phyloP scores from a whole-genome alignment of 352 stramenopile species.

The Phytophthora sp. region DNA sequence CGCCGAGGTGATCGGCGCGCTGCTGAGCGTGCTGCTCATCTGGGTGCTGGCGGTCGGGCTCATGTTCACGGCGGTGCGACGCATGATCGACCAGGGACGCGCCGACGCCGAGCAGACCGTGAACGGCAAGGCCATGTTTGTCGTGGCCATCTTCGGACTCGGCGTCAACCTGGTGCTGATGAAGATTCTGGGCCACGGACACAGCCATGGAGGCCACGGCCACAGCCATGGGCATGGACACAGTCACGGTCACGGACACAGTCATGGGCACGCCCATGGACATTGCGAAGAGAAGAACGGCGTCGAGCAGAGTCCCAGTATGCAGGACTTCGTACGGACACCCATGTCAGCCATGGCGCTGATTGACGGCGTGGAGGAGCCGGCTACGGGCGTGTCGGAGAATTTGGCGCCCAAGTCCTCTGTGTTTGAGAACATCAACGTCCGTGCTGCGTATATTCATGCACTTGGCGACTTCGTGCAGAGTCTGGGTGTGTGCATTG shows the following conservation, averaged over 20 bases:
- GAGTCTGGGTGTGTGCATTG: slow-evolving; percentile 96
- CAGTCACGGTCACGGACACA: slow-evolving; percentile 48
- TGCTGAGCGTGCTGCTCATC: slow-evolving; percentile 95
- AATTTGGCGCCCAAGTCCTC: slow-evolving; percentile 24
- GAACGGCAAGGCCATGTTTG: slow-evolving; percentile 94
- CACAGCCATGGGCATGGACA: slow-evolving; percentile 58
- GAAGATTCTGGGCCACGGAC: slow-evolving; percentile 80
- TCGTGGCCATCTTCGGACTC: slow-evolving; percentile 93
- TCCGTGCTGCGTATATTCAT: slow-evolving; percentile 98
- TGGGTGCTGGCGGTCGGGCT: slow-evolving; percentile 94
- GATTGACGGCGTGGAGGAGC: slow-evolving; percentile 54
- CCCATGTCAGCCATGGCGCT: slow-evolving; percentile 81
- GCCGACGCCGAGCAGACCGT: slow-evolving; percentile 39
- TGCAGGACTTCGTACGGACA: slow-evolving; percentile 58
- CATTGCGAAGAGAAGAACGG: slow-evolving; percentile 26
- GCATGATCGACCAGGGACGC: slow-evolving; percentile 63
- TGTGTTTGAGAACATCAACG: slow-evolving; percentile 92
- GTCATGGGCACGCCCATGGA: slow-evolving; percentile 26
- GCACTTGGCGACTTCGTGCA: slow-evolving; percentile 97
- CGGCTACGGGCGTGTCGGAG: slow-evolving; percentile 1
- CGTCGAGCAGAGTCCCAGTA: slow-evolving; percentile 50
- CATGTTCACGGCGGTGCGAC: slow-evolving; percentile 89
- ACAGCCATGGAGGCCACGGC: slow-evolving; percentile 51
- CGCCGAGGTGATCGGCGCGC: slow-evolving; percentile 95
- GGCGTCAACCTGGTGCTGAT: slow-evolving; percentile 96